Evolutionary conservation across 208 protist genomes (phyloP).

Genomic region (Acanthamoeba divionensis): DNA sequence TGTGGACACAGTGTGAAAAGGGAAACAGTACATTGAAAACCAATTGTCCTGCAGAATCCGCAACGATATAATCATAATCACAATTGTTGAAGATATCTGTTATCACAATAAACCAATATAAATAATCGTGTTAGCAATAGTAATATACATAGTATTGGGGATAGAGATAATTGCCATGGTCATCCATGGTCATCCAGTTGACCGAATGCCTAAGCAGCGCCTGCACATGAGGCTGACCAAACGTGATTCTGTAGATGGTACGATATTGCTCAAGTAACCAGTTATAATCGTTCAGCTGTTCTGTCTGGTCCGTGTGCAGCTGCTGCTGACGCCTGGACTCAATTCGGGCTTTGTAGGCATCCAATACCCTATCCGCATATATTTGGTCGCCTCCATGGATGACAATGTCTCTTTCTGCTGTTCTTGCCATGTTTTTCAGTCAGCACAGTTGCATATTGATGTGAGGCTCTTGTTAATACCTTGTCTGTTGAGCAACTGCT

Average conservation of each 20-base stretch:
- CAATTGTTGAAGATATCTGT: slow-evolving; percentile 20
- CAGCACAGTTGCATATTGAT: no score
- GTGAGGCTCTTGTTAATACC: no score
- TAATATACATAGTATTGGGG: not conserved
- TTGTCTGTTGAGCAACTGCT: not conserved
- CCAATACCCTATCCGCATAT: not conserved
- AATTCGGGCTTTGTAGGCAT: not conserved
- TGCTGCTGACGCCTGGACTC: not conserved
- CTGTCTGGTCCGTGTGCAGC: not conserved
- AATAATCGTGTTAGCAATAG: not conserved
- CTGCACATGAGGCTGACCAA: not conserved
- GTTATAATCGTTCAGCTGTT: not conserved
- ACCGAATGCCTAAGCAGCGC: not conserved
- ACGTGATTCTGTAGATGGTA: not conserved
- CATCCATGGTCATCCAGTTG: slow-evolving; percentile 44
- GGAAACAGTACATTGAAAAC: not conserved
- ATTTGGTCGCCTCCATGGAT: slow-evolving; percentile 3
- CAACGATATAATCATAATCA: not conserved
- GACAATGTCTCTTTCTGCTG: not conserved
- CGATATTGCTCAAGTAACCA: not conserved
- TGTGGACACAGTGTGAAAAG: not conserved
- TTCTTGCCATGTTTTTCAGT: not conserved
- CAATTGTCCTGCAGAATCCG: not conserved
- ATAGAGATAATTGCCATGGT: slow-evolving; percentile 23
- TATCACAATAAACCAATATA: not conserved